A percentile compares a stretch with the other conserved stretches of the same genome.
Evolutionary conservation across 2,329 filamentous ascomycete species (phyloP).

Genomic region (Plenodomus tracheiphilus): DNA sequence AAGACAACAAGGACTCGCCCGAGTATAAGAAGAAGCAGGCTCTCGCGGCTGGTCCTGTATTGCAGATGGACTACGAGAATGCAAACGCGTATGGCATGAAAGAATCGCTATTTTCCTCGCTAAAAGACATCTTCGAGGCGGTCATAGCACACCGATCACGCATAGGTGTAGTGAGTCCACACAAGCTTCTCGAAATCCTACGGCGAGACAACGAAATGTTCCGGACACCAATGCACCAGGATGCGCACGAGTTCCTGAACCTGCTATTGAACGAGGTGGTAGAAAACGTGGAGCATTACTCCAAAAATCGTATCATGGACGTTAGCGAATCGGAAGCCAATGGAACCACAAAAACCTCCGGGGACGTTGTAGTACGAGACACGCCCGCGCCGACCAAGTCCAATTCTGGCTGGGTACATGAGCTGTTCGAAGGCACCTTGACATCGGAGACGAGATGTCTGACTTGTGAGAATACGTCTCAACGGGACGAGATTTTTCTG

Average conservation of each 20-base stretch:
- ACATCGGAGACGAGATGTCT: slow-evolving; percentile 96
- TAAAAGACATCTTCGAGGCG: slow-evolving; percentile 95
- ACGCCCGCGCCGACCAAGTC: slow-evolving; percentile 22
- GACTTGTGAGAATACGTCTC: slow-evolving; percentile 93
- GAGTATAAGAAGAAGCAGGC: slow-evolving; percentile 99
- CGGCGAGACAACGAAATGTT: slow-evolving; percentile 97
- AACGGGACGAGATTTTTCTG: slow-evolving; percentile 92
- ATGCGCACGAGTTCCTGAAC: slow-evolving; percentile 96
- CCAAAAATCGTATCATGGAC: slow-evolving; percentile 61
- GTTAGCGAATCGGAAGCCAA: slow-evolving; percentile 31
- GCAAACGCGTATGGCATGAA: slow-evolving; percentile 84
- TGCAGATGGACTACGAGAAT: slow-evolving; percentile 84
- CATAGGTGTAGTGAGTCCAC: slow-evolving; percentile 87
- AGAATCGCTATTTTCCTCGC: slow-evolving; percentile 88
- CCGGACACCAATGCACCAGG: slow-evolving; percentile 94
- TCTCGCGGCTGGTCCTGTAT: slow-evolving; percentile 80
- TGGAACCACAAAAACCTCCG: slow-evolving; percentile 20
- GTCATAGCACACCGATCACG: slow-evolving; percentile 79
- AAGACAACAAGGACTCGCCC: slow-evolving; percentile 91
- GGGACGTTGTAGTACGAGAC: slow-evolving; percentile 21
- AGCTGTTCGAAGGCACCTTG: slow-evolving; percentile 91
- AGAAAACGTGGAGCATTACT: slow-evolving; percentile 87
- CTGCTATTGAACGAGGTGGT: slow-evolving; percentile 95
- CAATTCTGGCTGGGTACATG: slow-evolving; percentile 80
- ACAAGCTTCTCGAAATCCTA: slow-evolving; percentile 91